Percentiles rank a stretch among this genome's conserved stretches.
phyloP scores from a whole-genome alignment of 495 filamentous ascomycete genomes.

The Chaetomium cochliodes region DNA sequence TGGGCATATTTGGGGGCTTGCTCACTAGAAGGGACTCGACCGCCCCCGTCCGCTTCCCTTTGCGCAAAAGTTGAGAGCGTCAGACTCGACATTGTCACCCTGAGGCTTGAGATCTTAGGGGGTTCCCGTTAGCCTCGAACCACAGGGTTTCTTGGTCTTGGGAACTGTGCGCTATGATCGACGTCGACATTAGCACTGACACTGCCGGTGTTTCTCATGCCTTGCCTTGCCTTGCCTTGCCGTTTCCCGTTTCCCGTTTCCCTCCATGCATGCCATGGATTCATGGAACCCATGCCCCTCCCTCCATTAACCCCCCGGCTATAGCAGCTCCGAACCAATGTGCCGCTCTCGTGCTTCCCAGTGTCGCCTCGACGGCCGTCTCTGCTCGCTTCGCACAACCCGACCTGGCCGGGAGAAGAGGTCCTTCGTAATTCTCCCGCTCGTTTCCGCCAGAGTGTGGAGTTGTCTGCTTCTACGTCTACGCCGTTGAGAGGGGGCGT shows the following conservation, averaged over 20 bases:
- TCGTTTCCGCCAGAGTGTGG: background rate
- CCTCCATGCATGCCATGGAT: conserved; percentile 1
- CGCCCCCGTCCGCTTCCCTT: background rate
- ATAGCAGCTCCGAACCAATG: background rate
- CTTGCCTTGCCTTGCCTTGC: background rate
- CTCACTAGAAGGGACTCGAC: background rate
- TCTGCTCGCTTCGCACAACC: background rate
- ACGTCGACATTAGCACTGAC: conserved; percentile 3
- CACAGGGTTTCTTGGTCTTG: background rate
- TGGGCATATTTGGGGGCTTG: background rate
- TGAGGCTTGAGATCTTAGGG: background rate
- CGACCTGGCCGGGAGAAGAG: background rate
- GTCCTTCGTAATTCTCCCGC: background rate
- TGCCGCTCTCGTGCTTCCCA: conserved; percentile 3
- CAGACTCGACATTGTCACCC: background rate
- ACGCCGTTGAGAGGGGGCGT: background rate
- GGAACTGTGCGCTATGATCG: conserved; percentile 7
- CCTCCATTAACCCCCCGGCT: background rate
- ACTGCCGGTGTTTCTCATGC: background rate
- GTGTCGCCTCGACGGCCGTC: background rate
- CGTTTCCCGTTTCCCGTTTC: conserved; percentile 8
- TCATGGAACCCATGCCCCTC: background rate
- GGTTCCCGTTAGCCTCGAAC: background rate
- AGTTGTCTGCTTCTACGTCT: background rate
- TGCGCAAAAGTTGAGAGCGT: background rate